These are phyloP conservation scores for Fusarium subtropicale DNA, from an alignment of 2,329 filamentous ascomycete genomes.

Conservation along the genomic window DNA sequence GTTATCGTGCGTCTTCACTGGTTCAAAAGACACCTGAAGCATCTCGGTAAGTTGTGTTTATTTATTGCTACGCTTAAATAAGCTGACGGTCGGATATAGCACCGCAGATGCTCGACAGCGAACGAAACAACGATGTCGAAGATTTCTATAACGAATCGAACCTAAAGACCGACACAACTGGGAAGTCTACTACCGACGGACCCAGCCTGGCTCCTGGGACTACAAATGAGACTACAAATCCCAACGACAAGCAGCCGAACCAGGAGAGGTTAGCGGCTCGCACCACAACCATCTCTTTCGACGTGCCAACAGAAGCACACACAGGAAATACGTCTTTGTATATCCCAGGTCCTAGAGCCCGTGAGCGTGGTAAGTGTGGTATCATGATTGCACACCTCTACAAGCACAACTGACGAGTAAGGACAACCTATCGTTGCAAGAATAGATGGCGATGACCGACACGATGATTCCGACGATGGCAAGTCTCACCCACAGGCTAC, in stretches of 20 bases:
- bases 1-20: constrained; percentile 60
- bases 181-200: background rate
- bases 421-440: constrained; percentile 10
- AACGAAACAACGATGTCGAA: background rate
- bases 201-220: fast-evolving
- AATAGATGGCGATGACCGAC: fast-evolving
- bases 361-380: background rate
- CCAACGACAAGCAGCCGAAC: fast-evolving
- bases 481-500: background rate
- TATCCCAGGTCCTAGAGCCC: constrained; percentile 1
- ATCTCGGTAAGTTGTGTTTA: background rate
- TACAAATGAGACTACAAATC: no score
- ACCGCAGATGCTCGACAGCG: background rate
- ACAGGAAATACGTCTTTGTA: background rate
- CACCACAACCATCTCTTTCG: background rate
- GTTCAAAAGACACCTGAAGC: constrained; percentile 59
- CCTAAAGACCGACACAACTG: background rate
- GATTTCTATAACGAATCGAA: background rate
- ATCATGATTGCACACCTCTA: fast-evolving
- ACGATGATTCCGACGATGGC: constrained; percentile 2
- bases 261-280: background rate
- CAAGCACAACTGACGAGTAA: background rate
- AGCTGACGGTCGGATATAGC: background rate
- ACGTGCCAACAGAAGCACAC: background rate
- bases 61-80: fast-evolving